phyloP scores from a whole-genome alignment of 768 basidiomycete genomes.

The Boletellus sp. region DNA sequence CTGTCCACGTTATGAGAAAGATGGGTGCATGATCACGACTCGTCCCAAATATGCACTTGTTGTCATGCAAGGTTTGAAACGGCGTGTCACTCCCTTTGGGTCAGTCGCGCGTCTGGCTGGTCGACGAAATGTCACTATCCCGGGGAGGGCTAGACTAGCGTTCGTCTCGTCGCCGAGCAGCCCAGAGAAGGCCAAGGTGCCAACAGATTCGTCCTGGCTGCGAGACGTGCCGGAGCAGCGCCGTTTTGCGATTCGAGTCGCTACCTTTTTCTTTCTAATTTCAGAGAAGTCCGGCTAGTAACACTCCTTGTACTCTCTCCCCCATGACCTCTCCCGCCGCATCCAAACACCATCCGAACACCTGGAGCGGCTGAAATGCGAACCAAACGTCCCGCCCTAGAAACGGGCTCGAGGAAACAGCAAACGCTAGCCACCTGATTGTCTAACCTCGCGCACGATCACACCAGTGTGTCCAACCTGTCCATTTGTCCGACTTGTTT shows the following conservation, averaged over 20 bases:
- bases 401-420: conserved; percentile 2
- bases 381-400: not conserved
- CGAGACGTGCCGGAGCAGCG: conserved; percentile 5
- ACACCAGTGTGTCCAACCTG: conserved; percentile 1
- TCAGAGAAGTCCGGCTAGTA: conserved; percentile 28
- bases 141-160: not conserved
- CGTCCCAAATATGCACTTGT: not conserved
- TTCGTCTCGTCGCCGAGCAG: not conserved
- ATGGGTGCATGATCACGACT: conserved; percentile 1
- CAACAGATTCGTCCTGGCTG: conserved; percentile 7
- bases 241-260: conserved; percentile 28
- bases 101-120: not conserved
- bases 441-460: conserved; percentile 4
- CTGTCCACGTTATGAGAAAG: not conserved
- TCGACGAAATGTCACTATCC: not conserved
- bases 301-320: conserved; percentile 27
- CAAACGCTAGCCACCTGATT: not conserved
- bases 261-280: conserved; percentile 29
- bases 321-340: conserved; percentile 19
- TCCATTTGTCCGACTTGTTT: conserved; percentile 1
- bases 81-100: not conserved
- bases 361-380: conserved; percentile 3
- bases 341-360: conserved; percentile 7
- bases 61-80: not conserved
- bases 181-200: not conserved